Percentiles rank a stretch among this genome's conserved stretches.
These are phyloP conservation scores for Isatis tinctoria DNA, from an alignment of 345 rosid species.

Conservation along the genomic window DNA sequence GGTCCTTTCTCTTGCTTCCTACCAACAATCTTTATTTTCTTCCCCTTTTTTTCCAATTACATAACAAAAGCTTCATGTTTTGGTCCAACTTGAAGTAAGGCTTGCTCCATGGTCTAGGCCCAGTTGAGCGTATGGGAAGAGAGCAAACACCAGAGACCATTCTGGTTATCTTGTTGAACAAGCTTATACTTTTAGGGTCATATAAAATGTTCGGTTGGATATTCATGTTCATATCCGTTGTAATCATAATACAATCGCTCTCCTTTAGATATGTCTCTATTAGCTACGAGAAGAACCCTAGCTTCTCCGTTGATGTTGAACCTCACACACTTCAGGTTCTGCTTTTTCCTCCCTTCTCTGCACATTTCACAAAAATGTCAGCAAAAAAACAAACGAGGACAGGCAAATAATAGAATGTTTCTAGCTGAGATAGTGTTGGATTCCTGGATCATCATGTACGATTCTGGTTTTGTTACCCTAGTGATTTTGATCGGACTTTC, in stretches of 20 bases:
- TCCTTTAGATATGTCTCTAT: slow-evolving; percentile 70
- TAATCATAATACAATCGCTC: slow-evolving; percentile 93
- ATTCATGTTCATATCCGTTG: slow-evolving; percentile 85
- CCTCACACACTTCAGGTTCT: slow-evolving; percentile 91
- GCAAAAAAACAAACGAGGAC: background rate
- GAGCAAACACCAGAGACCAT: background rate
- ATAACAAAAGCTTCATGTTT: background rate
- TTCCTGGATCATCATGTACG: background rate
- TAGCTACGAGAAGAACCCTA: slow-evolving; percentile 82
- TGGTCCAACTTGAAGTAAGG: background rate
- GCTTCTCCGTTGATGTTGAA: slow-evolving; percentile 74
- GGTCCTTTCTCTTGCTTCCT: slow-evolving; percentile 6
- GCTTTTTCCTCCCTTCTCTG: slow-evolving; percentile 96
- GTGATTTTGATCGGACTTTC: background rate
- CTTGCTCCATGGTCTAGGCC: slow-evolving; percentile 1
- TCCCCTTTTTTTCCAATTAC: background rate
- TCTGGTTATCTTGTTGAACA: background rate
- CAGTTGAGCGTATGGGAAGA: background rate
- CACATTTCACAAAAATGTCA: slow-evolving; percentile 30
- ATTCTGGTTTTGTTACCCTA: background rate
- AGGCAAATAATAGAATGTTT: background rate
- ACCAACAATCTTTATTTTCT: slow-evolving; percentile 14
- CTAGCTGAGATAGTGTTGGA: background rate
- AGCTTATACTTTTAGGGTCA: slow-evolving; percentile 25
- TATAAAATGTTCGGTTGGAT: slow-evolving; percentile 94